phyloP scores from a whole-genome alignment of 2,329 filamentous ascomycete genomes.

The Penicillium sp. region DNA sequence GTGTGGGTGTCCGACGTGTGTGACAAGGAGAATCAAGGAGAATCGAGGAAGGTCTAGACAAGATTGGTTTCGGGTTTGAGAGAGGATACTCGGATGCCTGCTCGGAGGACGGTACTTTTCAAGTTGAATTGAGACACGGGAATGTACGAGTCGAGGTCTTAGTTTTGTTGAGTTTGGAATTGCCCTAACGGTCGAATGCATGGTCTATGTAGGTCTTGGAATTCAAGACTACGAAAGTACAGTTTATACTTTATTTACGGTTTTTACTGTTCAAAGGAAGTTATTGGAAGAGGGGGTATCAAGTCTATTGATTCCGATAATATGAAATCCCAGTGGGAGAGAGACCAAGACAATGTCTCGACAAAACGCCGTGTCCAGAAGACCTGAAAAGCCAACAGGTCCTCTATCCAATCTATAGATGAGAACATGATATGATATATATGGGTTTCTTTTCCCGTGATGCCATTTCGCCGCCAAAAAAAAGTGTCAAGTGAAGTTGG shows the following conservation, averaged over 20 bases:
- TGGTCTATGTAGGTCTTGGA: not conserved
- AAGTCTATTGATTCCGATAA: slow-evolving; percentile 19
- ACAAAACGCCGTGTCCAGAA: slow-evolving; percentile 13
- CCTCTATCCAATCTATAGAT: slow-evolving; percentile 10
- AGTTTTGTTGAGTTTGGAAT: not conserved
- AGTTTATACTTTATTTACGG: not conserved
- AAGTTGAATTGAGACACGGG: not conserved
- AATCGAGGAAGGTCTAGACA: not conserved
- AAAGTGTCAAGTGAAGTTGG: not conserved
- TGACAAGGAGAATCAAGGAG: not conserved
- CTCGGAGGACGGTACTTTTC: not conserved
- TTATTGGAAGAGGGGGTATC: slow-evolving; percentile 19
- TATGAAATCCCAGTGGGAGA: slow-evolving; percentile 1
- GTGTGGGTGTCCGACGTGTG: slow-evolving; percentile 1
- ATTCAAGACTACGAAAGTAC: not conserved
- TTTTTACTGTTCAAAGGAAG: not conserved
- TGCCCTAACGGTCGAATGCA: not conserved
- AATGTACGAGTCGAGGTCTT: not conserved
- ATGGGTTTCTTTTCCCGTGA: slow-evolving; percentile 3
- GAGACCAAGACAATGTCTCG: slow-evolving; percentile 17
- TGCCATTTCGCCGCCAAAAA: slow-evolving; percentile 17
- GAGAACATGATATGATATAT: slow-evolving; percentile 5
- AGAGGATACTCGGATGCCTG: not conserved
- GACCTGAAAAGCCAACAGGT: not conserved
- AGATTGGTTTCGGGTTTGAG: not conserved